A percentile compares a stretch with the other conserved stretches of the same genome.
Evolutionary conservation across 2,329 filamentous ascomycete species (phyloP).

Genomic region (Cercospora sojina): DNA sequence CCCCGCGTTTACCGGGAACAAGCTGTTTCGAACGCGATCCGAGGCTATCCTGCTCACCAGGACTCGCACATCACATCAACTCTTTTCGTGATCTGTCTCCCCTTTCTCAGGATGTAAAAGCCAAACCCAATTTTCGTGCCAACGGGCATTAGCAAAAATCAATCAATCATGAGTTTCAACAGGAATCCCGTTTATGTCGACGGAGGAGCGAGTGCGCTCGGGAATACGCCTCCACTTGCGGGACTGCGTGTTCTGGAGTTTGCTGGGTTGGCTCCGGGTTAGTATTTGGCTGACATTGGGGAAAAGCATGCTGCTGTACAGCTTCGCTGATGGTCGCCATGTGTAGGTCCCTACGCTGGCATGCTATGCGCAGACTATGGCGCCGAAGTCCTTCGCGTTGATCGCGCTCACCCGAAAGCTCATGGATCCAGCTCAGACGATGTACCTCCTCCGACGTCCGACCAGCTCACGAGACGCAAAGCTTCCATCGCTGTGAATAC

Average conservation of each 20-base stretch:
- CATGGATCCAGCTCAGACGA: constrained; percentile 32
- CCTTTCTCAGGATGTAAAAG: not conserved
- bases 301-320: not conserved
- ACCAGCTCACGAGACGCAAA: constrained; percentile 79
- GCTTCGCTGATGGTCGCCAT: not conserved
- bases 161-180: constrained; percentile 11
- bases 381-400: constrained; percentile 82
- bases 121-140: not conserved
- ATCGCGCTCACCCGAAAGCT: constrained; percentile 56
- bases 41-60: constrained; percentile 1
- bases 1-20: constrained; percentile 3
- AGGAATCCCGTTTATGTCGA: constrained; percentile 7
- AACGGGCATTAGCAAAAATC: not conserved
- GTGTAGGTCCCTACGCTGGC: constrained; percentile 77
- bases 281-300: not conserved
- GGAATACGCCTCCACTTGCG: constrained; percentile 50
- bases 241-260: constrained; percentile 66
- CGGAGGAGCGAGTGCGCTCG: constrained; percentile 7
- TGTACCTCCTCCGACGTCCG: constrained; percentile 53
- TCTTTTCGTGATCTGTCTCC: not conserved
- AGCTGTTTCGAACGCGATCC: constrained; percentile 1
- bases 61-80: constrained; percentile 2
- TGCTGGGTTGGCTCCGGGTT: constrained; percentile 58
- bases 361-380: constrained; percentile 87
- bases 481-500: constrained; percentile 76